Evolutionary conservation across 306 rosid genomes (phyloP).

Genomic region (Quillaja saponaria): DNA sequence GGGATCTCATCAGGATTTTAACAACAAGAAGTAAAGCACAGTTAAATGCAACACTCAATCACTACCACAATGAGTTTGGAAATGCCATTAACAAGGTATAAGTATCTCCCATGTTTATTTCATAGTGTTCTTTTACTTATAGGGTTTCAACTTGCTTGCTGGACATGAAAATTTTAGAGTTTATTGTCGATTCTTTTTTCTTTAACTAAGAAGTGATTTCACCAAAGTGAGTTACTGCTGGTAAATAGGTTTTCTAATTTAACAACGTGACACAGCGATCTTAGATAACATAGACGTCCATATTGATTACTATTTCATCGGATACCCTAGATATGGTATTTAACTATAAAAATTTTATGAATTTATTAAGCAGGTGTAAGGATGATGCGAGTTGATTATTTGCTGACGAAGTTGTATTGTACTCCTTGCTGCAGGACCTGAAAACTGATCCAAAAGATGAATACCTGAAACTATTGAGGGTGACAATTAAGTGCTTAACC

Average conservation of each 20-base stretch:
- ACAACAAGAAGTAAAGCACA: constrained; percentile 69
- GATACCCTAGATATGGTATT: too few species aligned
- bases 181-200: too few species aligned
- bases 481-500: constrained; percentile 62
- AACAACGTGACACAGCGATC: not conserved
- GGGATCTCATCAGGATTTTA: constrained; percentile 57
- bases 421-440: constrained; percentile 66
- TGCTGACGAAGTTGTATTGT: constrained; percentile 23
- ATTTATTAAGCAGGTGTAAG: not conserved
- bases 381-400: not conserved
- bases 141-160: constrained; percentile 4
- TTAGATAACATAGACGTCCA: too few species aligned
- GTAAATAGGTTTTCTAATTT: constrained; percentile 2
- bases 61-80: constrained; percentile 71
- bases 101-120: constrained; percentile 6
- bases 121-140: not conserved
- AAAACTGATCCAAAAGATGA: constrained; percentile 62
- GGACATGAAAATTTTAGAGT: too few species aligned
- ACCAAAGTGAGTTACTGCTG: constrained; percentile 1
- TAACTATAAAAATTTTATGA: too few species aligned
- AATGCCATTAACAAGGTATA: constrained; percentile 70
- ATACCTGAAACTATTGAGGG: constrained; percentile 66
- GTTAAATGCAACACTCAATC: constrained; percentile 63
- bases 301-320: too few species aligned
- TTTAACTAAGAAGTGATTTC: constrained; percentile 8